Conservation (phyloP, 306 rosid species). For the Glycine tomentella region DNA sequence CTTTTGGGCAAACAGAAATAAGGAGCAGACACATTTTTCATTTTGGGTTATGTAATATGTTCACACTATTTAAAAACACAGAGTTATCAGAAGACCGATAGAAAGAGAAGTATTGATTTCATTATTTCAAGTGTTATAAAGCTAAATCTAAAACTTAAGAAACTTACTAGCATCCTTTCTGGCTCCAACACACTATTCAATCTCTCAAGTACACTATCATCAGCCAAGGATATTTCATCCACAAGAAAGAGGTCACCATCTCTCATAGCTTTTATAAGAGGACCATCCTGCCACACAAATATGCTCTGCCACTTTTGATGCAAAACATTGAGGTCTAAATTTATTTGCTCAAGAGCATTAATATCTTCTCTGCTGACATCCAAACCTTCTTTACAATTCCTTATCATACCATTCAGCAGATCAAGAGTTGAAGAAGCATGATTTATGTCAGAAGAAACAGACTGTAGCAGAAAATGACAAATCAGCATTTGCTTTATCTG, state of each 20-base stretch:
- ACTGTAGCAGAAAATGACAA: slow-evolving; percentile 51
- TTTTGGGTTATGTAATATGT: background rate
- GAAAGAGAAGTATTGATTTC: background rate
- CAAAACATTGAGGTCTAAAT: slow-evolving; percentile 60
- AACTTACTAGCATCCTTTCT: slow-evolving; percentile 83
- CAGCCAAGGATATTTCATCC: slow-evolving; percentile 97
- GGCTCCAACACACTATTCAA: slow-evolving; percentile 95
- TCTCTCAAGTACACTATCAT: slow-evolving; percentile 98
- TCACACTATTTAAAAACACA: background rate
- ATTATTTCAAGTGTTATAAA: background rate
- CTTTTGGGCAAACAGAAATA: background rate
- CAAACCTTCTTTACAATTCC: slow-evolving; percentile 56
- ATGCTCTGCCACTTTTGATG: slow-evolving; percentile 85
- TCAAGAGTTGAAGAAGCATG: slow-evolving; percentile 67
- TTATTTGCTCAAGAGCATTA: slow-evolving; percentile 54
- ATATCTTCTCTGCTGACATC: slow-evolving; percentile 55
- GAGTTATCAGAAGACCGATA: slow-evolving; percentile 10
- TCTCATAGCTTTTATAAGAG: slow-evolving; percentile 89
- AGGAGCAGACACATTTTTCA: background rate
- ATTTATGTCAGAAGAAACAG: slow-evolving; percentile 75
- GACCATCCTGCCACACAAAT: slow-evolving; percentile 96
- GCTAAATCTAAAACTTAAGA: slow-evolving; percentile 15
- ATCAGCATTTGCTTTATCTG: slow-evolving; percentile 11
- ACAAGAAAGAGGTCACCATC: slow-evolving; percentile 86
- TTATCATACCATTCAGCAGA: slow-evolving; percentile 56